Conservation (phyloP, 2,329 filamentous ascomycete genomes). For the Botryosphaeria dothidea region DNA sequence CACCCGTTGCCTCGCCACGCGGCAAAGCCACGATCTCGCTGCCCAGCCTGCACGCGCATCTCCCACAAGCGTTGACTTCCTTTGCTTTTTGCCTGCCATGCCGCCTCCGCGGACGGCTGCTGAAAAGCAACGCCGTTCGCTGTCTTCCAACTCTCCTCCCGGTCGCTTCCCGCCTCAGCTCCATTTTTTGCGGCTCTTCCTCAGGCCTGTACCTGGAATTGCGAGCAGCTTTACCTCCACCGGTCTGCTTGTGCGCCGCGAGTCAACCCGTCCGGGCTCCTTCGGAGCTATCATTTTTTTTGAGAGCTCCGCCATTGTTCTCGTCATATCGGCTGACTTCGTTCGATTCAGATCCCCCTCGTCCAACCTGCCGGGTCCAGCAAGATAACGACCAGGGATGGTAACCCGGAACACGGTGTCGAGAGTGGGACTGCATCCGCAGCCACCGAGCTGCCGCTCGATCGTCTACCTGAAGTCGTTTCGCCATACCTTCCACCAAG, state of each 20-base stretch:
- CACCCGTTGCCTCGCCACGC: conserved; percentile 15
- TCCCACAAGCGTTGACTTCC: background rate
- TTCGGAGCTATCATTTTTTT: background rate
- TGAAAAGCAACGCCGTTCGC: background rate
- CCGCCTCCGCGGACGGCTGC: background rate
- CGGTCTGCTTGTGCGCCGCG: background rate
- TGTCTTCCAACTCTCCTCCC: background rate
- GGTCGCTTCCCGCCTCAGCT: background rate
- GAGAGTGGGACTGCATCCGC: conserved; percentile 4
- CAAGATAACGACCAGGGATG: background rate
- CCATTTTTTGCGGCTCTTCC: background rate
- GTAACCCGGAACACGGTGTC: conserved; percentile 13
- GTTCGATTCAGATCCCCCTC: background rate
- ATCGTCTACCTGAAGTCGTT: background rate
- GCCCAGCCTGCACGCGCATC: background rate
- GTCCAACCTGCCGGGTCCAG: background rate
- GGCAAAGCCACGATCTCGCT: conserved; percentile 17
- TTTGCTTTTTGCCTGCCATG: background rate
- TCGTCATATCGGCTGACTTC: background rate
- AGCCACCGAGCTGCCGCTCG: background rate
- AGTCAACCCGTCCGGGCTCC: background rate
- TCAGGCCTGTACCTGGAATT: background rate
- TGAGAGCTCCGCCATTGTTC: background rate
- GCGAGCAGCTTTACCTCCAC: background rate
- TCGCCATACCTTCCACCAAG: conserved; percentile 2